Conservation (phyloP, 1,284 basidiomycete genomes). For the Pseudomicrostroma phylloplanum region DNA sequence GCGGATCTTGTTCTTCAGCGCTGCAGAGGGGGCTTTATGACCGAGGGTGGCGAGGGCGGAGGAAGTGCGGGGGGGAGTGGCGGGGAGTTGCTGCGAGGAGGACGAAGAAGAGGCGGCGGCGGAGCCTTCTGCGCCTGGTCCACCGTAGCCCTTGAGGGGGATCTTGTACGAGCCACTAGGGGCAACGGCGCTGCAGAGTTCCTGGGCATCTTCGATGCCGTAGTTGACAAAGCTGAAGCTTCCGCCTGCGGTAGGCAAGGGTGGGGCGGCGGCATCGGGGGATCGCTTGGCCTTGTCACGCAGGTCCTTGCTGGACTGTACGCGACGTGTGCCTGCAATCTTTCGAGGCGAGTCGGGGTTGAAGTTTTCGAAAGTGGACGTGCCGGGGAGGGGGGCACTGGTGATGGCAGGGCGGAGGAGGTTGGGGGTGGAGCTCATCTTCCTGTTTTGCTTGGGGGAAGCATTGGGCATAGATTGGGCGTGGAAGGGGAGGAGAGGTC, state of each 20-base stretch:
- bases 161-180: constrained; percentile 45
- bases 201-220: constrained; percentile 46
- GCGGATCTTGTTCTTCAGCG: constrained; percentile 3
- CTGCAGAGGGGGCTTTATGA: background rate
- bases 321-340: constrained; percentile 29
- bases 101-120: background rate
- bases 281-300: background rate
- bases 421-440: constrained; percentile 1
- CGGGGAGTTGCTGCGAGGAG: background rate
- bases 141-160: constrained; percentile 33
- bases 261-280: background rate
- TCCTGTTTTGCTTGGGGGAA: background rate
- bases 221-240: constrained; percentile 45
- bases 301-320: constrained; percentile 13
- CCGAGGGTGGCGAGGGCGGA: background rate
- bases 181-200: constrained; percentile 46
- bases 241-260: background rate
- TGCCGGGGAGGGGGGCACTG: background rate
- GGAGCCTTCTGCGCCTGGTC: background rate
- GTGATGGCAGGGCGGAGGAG: background rate
- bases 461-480: background rate
- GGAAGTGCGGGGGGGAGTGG: no score
- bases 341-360: constrained; percentile 18
- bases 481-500: no score
- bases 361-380: background rate